These are phyloP conservation scores for Macrophomina phaseolina DNA, from an alignment of 2,329 filamentous ascomycete genomes.

Conservation along the genomic window DNA sequence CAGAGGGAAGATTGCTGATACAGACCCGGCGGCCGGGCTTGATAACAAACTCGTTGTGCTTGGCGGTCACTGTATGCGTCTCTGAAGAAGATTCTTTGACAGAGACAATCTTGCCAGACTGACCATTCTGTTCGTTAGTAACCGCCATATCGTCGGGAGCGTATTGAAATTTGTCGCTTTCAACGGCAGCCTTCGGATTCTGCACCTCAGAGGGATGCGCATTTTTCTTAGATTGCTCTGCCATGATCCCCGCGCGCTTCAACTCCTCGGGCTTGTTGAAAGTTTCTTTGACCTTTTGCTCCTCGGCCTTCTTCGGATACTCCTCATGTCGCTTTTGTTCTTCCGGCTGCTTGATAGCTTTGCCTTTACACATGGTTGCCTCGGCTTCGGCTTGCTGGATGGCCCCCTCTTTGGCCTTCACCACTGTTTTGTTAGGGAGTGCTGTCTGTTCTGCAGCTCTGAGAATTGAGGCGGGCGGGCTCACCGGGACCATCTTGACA, in stretches of 20 bases:
- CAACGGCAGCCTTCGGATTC: not conserved
- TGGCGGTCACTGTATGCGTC: too few relatives aligned
- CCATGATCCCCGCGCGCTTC: not conserved
- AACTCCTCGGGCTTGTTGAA: not conserved
- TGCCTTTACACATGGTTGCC: too few relatives aligned
- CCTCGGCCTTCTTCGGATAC: too few relatives aligned
- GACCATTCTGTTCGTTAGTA: not conserved
- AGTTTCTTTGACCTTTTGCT: not conserved
- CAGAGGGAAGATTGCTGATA: constrained; percentile 20
- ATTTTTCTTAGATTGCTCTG: not conserved
- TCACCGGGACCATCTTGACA: constrained; percentile 14
- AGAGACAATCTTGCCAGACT: not conserved
- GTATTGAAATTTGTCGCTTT: not conserved
- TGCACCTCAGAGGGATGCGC: not conserved
- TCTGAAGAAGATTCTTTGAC: not conserved
- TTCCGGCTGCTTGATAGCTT: too few relatives aligned
- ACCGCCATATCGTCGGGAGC: not conserved
- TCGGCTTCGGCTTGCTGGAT: not conserved
- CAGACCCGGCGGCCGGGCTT: constrained; percentile 19
- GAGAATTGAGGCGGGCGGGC: not conserved
- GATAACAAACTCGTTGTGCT: not conserved
- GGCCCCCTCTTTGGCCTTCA: not conserved
- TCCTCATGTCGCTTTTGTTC: too few relatives aligned
- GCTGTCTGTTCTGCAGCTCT: not conserved
- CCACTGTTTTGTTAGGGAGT: not conserved